Evolutionary conservation across 371 early-diverging fungal species (phyloP), one percentile per base, ranked within the genome.

Genomic region (Nematocida sp.): DNA sequence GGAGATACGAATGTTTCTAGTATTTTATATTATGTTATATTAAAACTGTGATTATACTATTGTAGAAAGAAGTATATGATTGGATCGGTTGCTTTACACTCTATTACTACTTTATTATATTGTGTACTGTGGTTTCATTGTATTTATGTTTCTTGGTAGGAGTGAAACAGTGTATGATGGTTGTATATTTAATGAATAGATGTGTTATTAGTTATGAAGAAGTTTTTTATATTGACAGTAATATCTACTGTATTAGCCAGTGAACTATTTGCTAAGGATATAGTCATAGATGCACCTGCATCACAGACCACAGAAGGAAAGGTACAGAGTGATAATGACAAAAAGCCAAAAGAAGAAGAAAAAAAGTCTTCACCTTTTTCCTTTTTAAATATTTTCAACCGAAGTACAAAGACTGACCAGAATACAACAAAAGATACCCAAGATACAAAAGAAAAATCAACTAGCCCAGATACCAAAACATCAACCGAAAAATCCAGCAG

Each of bases 111-210:
- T n/a, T 23, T 61, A 33, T 61, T n/a, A 0, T 61, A 25, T 15
- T 25, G 13, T 33, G 33, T 61, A 0, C 13, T 61, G 4, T 0
- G 20, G 54, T 54, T 13, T 33, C 33, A 33, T 33, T 33, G 33
- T 33, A 33, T 33, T 33, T 33, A 33, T 33, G 61, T 61, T 25
- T 61, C 61, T 25, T 61, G 25, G 61, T 0, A 25, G 25, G 13
- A 11, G n/a, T 64, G 64, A 64, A 64, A 64, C 64, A 64, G 64
- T 64, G 64, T 64, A 18, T 64, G 7, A 64, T 42, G 64, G 45
- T 11, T 44, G 39, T 18, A 45, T 45, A 64, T 64, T 64, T 64
- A 64, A 64, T 64, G 45, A 42, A 27, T 15, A 9, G 15, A 7
- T 7, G 27, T 27, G 64, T 64, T 11, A 7, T 40, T 13, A 6